Evolutionary conservation across 2,329 filamentous ascomycete genomes (phyloP), one percentile per base, ranked within the genome.

Genomic region (Immersiporthe knoxdaviesiana): DNA sequence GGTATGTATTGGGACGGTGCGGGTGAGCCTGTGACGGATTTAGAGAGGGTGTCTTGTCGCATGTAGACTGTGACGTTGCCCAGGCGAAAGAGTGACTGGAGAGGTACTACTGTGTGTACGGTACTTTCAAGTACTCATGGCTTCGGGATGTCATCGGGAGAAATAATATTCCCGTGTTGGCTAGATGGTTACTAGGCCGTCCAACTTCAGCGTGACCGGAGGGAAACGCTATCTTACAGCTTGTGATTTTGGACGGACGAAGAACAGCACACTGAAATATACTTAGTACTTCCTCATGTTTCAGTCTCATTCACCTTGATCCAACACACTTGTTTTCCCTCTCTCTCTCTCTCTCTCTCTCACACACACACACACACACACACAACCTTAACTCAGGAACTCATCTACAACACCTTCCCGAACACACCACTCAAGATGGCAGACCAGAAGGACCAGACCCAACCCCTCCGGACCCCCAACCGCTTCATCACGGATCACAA

Each of bases 401-500:
- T 3, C 18, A 50, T 1, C 24, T 7, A 44, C 16, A 18, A 54
- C 27, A 30, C 8, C 32, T 32, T 32, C 56, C 56, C 30, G 14
- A n/a, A 18, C 56, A 37, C 11, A 60, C 8, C 39, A 35, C 2
- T 50, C 61, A 70, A 35, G 11, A 70, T 70, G 68, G 56, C 65
- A 63, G 68, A 62, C 21, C 61, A 61, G 24, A 60, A 50, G 12
- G 18, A 16, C 50, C 52, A 52, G 7, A 10, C 44, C 11, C 24
- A 44, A 7, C 39, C 27, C 35, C 70, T 72, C 62, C 63, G 70
- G 30, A 70, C 58, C 62, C 72, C 70, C 67, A 72, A 72, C 39
- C 77, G 77, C 56, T 76, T 73, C 72, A 78, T 78, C 66, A 76
- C 78, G 68, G 78, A 77, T 69, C 79, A 81, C 74, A 71, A 78